Evolutionary conservation across 139 green algal species (phyloP).

Genomic region (Coelastrella sp.): DNA sequence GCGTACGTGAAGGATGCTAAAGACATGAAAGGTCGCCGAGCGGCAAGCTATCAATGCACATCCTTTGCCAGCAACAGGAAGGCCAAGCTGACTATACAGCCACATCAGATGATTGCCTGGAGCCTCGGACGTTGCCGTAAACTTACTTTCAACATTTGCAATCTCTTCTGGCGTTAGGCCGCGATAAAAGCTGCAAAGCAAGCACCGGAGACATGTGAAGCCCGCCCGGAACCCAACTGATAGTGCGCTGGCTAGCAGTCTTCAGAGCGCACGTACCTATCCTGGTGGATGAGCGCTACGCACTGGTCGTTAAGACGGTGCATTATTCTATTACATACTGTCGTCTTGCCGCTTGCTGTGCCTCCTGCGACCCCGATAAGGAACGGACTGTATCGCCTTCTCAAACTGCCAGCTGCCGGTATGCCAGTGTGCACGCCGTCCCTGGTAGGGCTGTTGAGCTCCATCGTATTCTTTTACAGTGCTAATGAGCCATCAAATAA

Average conservation of each 20-base stretch:
- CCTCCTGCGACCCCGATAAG: constrained; percentile 81
- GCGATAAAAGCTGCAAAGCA: constrained; percentile 86
- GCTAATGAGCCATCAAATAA: not conserved
- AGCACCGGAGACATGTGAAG: not conserved
- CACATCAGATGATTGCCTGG: not conserved
- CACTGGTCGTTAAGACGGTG: constrained; percentile 91
- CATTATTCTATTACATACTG: constrained; percentile 94
- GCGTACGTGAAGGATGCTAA: too few relatives aligned
- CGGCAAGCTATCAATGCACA: too few relatives aligned
- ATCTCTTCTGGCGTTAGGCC: constrained; percentile 64
- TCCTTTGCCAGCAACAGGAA: too few relatives aligned
- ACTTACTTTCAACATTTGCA: constrained; percentile 29
- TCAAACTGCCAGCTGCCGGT: not conserved
- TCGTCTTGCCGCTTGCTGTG: constrained; percentile 71
- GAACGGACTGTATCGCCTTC: constrained; percentile 47
- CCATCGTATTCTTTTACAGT: not conserved
- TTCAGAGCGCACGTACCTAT: constrained; percentile 62
- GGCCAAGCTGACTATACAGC: not conserved
- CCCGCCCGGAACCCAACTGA: not conserved
- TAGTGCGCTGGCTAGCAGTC: not conserved
- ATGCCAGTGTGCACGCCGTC: not conserved
- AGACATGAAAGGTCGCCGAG: too few relatives aligned
- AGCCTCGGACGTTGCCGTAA: not conserved
- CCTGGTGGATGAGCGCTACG: constrained; percentile 93
- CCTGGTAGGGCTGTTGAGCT: not conserved